phyloP scores from a whole-genome alignment of 371 early-diverging fungal species.

The Apophysomyces trapeziformis region DNA sequence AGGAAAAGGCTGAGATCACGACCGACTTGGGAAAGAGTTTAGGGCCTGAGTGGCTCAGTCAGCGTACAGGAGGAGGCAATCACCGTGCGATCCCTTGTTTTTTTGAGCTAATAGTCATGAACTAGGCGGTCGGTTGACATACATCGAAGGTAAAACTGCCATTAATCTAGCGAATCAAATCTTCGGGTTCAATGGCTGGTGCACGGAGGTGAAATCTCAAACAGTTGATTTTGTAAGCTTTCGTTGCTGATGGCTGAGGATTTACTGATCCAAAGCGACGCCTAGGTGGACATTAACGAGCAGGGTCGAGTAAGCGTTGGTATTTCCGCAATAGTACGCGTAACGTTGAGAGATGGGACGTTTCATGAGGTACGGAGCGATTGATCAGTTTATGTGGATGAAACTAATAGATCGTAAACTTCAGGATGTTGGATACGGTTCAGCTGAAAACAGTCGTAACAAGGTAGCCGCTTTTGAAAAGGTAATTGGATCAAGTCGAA shows the following conservation, averaged over 20 bases:
- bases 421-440: slow-evolving; percentile 52
- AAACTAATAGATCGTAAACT: background rate
- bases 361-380: slow-evolving; percentile 79
- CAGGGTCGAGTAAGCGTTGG: slow-evolving; percentile 74
- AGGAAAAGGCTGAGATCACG: slow-evolving; percentile 2
- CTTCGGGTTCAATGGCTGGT: slow-evolving; percentile 99
- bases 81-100: background rate
- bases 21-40: slow-evolving; percentile 1
- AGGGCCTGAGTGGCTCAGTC: slow-evolving; percentile 19
- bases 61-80: slow-evolving; percentile 20
- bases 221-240: slow-evolving; percentile 80
- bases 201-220: slow-evolving; percentile 74
- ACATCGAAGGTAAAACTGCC: slow-evolving; percentile 92
- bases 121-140: slow-evolving; percentile 65
- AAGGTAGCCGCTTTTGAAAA: slow-evolving; percentile 91
- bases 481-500: slow-evolving; percentile 33
- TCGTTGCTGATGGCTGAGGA: no score
- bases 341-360: slow-evolving; percentile 94
- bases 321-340: slow-evolving; percentile 80
- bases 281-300: slow-evolving; percentile 46
- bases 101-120: background rate
- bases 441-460: slow-evolving; percentile 79
- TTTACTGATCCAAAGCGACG: background rate
- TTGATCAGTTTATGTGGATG: background rate
- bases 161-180: slow-evolving; percentile 95